These are phyloP conservation scores for Cucurbita pepo DNA, from an alignment of 306 rosid genomes.

Conservation along the genomic window DNA sequence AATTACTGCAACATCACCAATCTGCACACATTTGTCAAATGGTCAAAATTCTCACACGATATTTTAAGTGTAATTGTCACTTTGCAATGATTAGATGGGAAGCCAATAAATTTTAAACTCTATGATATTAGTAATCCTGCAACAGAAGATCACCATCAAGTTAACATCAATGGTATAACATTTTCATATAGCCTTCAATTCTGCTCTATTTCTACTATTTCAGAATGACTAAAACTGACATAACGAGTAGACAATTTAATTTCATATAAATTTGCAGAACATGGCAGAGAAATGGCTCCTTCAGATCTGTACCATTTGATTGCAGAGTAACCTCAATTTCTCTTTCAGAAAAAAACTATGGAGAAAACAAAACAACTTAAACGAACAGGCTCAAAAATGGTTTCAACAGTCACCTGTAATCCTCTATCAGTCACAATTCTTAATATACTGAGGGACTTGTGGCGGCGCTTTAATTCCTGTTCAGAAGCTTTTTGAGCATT, in stretches of 20 bases:
- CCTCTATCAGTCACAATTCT: slow-evolving; percentile 75
- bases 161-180: background rate
- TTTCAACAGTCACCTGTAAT: slow-evolving; percentile 45
- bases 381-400: background rate
- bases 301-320: background rate
- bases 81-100: background rate
- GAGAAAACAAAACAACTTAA: background rate
- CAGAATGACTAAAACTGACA: background rate
- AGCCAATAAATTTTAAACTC: background rate
- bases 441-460: slow-evolving; percentile 51
- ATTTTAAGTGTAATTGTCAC: background rate
- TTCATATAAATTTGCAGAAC: background rate
- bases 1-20: slow-evolving; percentile 70
- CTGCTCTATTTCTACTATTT: background rate
- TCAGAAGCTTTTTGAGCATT: slow-evolving; percentile 49
- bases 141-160: background rate
- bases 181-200: background rate
- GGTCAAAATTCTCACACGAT: background rate
- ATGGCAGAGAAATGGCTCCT: background rate
- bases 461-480: slow-evolving; percentile 59
- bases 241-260: background rate
- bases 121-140: background rate
- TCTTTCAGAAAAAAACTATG: background rate
- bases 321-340: background rate
- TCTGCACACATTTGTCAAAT: slow-evolving; percentile 27